phyloP scores from a whole-genome alignment of 306 rosid genomes.

The Malus orientalis region DNA sequence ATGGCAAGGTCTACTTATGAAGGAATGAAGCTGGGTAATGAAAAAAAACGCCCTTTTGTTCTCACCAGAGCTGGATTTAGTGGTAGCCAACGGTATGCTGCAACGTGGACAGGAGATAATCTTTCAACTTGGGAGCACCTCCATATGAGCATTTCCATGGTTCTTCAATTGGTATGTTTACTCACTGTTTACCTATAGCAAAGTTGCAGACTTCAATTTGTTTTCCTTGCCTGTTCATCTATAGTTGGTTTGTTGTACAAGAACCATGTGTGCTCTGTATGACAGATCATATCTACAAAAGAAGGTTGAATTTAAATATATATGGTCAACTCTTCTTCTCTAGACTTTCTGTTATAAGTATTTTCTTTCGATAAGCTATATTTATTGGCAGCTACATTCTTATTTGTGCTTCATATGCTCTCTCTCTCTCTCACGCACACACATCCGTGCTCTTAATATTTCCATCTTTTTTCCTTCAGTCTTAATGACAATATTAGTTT shows the following conservation, averaged over 20 bases:
- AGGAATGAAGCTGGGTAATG: conserved; percentile 73
- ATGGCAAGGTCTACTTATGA: conserved; percentile 94
- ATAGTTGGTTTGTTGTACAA: neutral
- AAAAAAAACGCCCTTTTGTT: conserved; percentile 83
- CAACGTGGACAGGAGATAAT: conserved; percentile 96
- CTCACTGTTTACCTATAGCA: neutral
- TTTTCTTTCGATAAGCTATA: too few species aligned
- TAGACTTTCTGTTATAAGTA: too few species aligned
- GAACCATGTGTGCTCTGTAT: neutral
- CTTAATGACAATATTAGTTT: too few species aligned
- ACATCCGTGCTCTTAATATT: too few species aligned
- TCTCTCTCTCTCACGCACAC: too few species aligned
- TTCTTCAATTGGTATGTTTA: conserved; percentile 79
- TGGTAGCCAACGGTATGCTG: conserved; percentile 96
- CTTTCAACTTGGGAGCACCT: conserved; percentile 93
- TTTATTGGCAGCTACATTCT: too few species aligned
- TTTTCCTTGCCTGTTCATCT: neutral
- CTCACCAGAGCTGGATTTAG: conserved; percentile 89
- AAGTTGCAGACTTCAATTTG: neutral
- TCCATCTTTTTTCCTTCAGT: too few species aligned
- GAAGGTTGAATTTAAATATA: too few species aligned
- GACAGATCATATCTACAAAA: neutral
- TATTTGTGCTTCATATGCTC: too few species aligned
- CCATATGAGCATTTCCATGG: conserved; percentile 96
- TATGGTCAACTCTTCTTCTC: too few species aligned